Base-by-base conservation (phyloP, 768 basidiomycete genomes). In the Phaffia australis region DNA sequence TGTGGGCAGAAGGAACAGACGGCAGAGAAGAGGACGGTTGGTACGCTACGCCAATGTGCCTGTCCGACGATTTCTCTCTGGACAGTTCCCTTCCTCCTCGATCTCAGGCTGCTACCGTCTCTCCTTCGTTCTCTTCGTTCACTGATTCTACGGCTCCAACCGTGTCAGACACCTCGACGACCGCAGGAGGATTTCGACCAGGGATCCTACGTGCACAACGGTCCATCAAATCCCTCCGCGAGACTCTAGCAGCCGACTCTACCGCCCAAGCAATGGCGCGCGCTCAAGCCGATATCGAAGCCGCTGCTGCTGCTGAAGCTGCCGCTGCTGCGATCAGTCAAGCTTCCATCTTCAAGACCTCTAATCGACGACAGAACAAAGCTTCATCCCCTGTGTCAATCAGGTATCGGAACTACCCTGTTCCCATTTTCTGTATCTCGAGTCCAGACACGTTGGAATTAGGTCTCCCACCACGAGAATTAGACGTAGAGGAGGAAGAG, bases 221-320 rank as follows among this genome's bases (percentile, higher is more conserved):
- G 35, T 60, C 58, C 18, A 60, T 60, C 58, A 60, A 60, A 42
- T 60, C 58, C 23, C 58, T 60, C 1, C 58, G 58, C 1, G 58
- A 35, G 23, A 47, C 58, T 15, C 58, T 60, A 4, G 21, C 27
- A 15, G 58, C 58, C 21, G n/a, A 60, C 35, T 19, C 11, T 4
- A 19, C 58, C 16, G 42, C 58, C 3, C 42, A 35, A 3, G 42
- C 58, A 16, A 47, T 46, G 16, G 42, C 58, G 2, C 18, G 23
- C 6, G 11, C 48, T 42, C 35, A 42, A 42, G 35, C 35, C 35
- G 35, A 42, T 5, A 11, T 11, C 35, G 11, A 42, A 42, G 35
- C 35, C 35, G 35, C 35, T 42, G 35, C 35, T 42, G 35, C 35
- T 42, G 35, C 35, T 42, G 35, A 4, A 5, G 35, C 35, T 11